Evolutionary conservation across 2,329 filamentous ascomycete species (phyloP), one percentile per base, ranked within the genome.

Genomic region (Phaeosphaeriaceae sp.): DNA sequence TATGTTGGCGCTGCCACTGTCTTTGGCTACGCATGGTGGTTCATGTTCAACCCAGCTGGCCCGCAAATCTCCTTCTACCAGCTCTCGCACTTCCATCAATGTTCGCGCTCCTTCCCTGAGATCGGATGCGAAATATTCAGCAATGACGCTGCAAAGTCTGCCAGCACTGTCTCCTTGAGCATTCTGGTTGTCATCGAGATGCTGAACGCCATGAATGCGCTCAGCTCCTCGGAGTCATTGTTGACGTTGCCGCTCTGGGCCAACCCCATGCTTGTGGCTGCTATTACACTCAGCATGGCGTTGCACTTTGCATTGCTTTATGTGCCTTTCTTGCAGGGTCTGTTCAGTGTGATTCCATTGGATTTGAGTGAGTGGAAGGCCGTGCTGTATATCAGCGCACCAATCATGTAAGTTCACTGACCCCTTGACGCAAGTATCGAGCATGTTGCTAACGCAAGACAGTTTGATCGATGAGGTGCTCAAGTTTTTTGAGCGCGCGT

Each of bases 21-120:
- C 20, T 93, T 90, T 73, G 95, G 96, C 47, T 99, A 99, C 75
- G 94, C 92, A n/a, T 99, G 95, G 95, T 99, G 93, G 92, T 99
- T 98, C 84, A 93, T 99, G 90, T 97, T 91, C 84, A 94, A 98
- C 82, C 81, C 88, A 9, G 88, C 89, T 66, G 95, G 95, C 0
- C 95, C 95, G 22, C 91, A 96, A 78, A 96, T 99, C 79, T 88
- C 84, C 62, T 97, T 98, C 82, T 90, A 86, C 78, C 92, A 99
- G 76, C 84, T 99, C 66, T 83, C 90, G 22, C 91, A 96, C 81
- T 99, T 98, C 88, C 95, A 99, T 82, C 89, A 89, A 76, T 99
- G 95, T 86, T 90, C 90, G 0, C 73, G 91, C 17, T 84, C 92
- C 57, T 98, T 96, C 82, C 87, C 93, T 0, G 89, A 94, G 70